Base-by-base conservation (phyloP, 2,329 filamentous ascomycete genomes). In the Metarhizium brunneum region DNA sequence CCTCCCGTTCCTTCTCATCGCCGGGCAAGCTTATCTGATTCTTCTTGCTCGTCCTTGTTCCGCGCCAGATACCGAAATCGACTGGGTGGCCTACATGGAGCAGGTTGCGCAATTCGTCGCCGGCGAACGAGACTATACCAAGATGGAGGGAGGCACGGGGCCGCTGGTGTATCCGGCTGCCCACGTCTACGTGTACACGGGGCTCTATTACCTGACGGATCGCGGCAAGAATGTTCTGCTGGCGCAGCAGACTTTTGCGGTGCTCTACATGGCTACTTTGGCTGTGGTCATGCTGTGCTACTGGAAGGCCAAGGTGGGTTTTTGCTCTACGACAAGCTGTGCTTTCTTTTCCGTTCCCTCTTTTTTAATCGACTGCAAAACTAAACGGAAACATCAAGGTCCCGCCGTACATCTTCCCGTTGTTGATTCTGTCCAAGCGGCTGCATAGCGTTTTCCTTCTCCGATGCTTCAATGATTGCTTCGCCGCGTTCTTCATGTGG, bases 81-180 rank as follows among this genome's bases (percentile, higher is more conserved):
- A 99, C 73, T 99, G 92, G 92, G 81, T 80, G 57, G 90, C 94
- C 0, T 99, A 99, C 71, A 97, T 99, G 92, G 82, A 96, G 69
- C 94, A 99, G 66, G 79, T 97, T 48, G 73, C 81, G 45, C 85
- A 92, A 63, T 94, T 87, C 66, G 74, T 92, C 49, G 78, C 82
- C 18, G 94, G 94, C 65, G 92, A 97, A 76, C 84, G 88, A 67
- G 87, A 96, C 71, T 99, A 99, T 71, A 83, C 83, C 58, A 80
- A 85, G 56, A 92, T 99, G 67, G 81, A 86, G 66, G 94, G 94
- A 63, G 87, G 84, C 57, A 99, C 94, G 0, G 94, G 94, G 1
- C 94, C 94, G 3, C 79, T 97, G 52, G 94, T 99, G 58, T 99
- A 99, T 72, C 94, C 94, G 20, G 94, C 90, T 40, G 88, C 85